Base-by-base conservation (phyloP, 177 flowering plant species). In the Vitis hybrid region DNA sequence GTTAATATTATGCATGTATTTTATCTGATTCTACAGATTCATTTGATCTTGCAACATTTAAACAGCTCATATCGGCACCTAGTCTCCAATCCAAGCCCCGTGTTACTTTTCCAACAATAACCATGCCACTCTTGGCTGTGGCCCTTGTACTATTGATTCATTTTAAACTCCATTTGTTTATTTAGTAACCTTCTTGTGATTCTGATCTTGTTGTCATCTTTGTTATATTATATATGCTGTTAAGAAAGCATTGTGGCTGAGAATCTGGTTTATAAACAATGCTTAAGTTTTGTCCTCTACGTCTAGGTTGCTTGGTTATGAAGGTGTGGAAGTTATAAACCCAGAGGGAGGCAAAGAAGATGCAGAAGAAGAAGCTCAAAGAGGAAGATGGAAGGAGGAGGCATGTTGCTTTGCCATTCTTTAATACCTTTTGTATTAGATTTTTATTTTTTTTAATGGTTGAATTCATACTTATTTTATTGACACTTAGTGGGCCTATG, bases 381-480 rank as follows among this genome's bases (percentile, higher is more conserved):
- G 72, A 77, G 97, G 98, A 74, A 92, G 98, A 78, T 94, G 98
- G 98, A 85, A 86, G 69, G 83, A 86, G 69, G 98, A 94, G 98
- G 98, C 86, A n/a, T 46, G 61, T 21, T 27, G 14, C 35, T 27
- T 16, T 62, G 8, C 51, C 50, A 11, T n/a, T 19, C 16, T 24
- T 60, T 2, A 13, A 59, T 46, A 1, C n/a, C 13, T 32, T 14
- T 21, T 57, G 2, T 16, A 4, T 16, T 30, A 14, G 21, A 7
- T 19, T 14, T 8, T 6, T 30, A 3, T 70, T 6, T 49, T 48
- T 3, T 68, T 18, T 62, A 54, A 11, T 30, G 21, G 49, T 60
- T n/a, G n/a, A 21, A 14, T 40, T 49, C 18, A 4, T 24, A 18
- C 46, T 24, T 58, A 40, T 40, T 30, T 50, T 15, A 32, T 10